phyloP scores from a whole-genome alignment of 345 rosid genomes.

The Erodium maritimum region DNA sequence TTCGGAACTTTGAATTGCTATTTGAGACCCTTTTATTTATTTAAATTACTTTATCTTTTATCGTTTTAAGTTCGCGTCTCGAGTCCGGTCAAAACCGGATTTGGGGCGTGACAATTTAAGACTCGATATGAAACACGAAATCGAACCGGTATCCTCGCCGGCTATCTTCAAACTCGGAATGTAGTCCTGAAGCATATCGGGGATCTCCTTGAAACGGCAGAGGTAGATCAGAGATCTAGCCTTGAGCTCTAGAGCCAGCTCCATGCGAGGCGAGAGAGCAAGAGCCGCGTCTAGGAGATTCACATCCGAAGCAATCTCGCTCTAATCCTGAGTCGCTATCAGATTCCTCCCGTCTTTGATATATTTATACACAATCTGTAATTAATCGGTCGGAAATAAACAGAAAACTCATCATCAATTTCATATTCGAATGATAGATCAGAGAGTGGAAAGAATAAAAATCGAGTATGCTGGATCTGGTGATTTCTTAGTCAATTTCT shows the following conservation, averaged over 20 bases:
- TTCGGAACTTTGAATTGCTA: too few relatives aligned
- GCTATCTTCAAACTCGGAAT: constrained; percentile 65
- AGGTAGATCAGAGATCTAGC: constrained; percentile 63
- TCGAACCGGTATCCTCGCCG: constrained; percentile 39
- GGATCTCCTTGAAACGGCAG: constrained; percentile 58
- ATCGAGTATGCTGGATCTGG: too few relatives aligned
- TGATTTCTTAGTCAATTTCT: too few relatives aligned
- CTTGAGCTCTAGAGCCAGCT: constrained; percentile 65
- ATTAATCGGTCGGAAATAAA: neutral
- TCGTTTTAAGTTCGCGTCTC: too few relatives aligned
- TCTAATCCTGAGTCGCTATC: constrained; percentile 51
- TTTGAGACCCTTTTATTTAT: too few relatives aligned
- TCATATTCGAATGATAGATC: constrained; percentile 19
- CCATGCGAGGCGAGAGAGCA: constrained; percentile 59
- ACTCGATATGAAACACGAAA: too few relatives aligned
- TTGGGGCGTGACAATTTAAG: too few relatives aligned
- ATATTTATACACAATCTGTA: constrained; percentile 65
- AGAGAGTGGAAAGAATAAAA: neutral
- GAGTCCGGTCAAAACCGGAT: too few relatives aligned
- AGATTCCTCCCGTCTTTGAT: constrained; percentile 57
- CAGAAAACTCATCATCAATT: constrained; percentile 35
- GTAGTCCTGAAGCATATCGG: constrained; percentile 76
- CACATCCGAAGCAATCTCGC: constrained; percentile 53
- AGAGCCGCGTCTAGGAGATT: constrained; percentile 71
- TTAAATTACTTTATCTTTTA: too few relatives aligned